Evolutionary conservation across 495 filamentous ascomycete genomes (phyloP), one percentile per base, ranked within the genome.

Genomic region (Clavariopsis aquatica): DNA sequence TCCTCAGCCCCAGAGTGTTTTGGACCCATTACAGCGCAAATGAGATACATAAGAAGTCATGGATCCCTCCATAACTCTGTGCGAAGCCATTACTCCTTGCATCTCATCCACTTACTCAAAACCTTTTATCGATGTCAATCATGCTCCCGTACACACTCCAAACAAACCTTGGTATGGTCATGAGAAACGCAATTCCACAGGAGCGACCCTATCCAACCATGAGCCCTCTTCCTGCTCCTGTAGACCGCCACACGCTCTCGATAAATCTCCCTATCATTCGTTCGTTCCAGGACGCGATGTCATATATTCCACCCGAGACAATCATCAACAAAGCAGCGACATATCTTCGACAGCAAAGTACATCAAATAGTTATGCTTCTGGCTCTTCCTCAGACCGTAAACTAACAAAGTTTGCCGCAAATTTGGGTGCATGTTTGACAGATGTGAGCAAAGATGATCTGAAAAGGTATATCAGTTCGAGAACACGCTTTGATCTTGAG

Each of bases 401-500:
- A 36, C 13, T 36, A 36, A 36, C 31, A 36, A 7, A 10, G 43
- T 63, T 19, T 43, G 60, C 51, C n/a, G 51, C 60, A 7, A 63
- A 63, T 20, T 38, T 63, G 19, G 43, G 31, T 15, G 49, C 60
- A 17, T 51, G 38, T 12, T 26, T 15, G 19, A 15, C 28, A 23
- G 36, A 57, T 45, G 52, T 57, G 13, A 19, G 26, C 8, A 63
- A 45, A 28, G 60, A 49, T 15, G 51, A 63, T 29, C 22, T 63
- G 1, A 55, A 57, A 52, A 29, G 1, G 24, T 63, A 28, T 13
- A 56, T 63, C 4, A 10, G 22, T 23, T 31, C 24, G 36, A 22
- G 60, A n/a, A 55, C 24, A 34, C 23, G 60, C 7, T 55, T 63
- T 28, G 60, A 63, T 36, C 46, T 63, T 1, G 60, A 63, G 29